phyloP scores from a whole-genome alignment of 2,329 filamentous ascomycete species.

The Incumbomyces lentus region DNA sequence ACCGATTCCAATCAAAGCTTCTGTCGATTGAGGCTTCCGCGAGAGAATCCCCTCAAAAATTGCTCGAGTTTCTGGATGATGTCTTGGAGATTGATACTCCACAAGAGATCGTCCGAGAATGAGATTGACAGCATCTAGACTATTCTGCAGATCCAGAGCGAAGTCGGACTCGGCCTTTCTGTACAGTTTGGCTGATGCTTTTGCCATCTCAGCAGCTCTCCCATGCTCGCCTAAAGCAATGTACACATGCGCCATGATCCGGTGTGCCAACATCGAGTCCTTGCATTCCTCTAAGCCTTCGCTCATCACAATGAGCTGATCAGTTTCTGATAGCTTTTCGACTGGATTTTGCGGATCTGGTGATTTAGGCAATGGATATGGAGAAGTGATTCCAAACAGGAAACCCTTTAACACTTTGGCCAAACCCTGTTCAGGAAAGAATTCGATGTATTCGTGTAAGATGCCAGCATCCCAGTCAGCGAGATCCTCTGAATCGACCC shows the following conservation, averaged over 20 bases:
- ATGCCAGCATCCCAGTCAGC: constrained; percentile 66
- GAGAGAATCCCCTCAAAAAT: constrained; percentile 74
- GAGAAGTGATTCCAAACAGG: constrained; percentile 71
- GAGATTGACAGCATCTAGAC: constrained; percentile 62
- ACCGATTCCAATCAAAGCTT: constrained; percentile 79
- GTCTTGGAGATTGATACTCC: constrained; percentile 76
- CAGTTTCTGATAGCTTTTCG: constrained; percentile 60
- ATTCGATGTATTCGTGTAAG: constrained; percentile 67
- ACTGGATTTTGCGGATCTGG: constrained; percentile 33
- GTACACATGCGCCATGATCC: constrained; percentile 75
- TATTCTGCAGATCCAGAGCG: constrained; percentile 59
- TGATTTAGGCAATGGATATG: constrained; percentile 48
- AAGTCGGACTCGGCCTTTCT: constrained; percentile 38
- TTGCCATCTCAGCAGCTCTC: constrained; percentile 63
- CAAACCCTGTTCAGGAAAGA: constrained; percentile 77
- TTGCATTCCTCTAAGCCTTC: constrained; percentile 55
- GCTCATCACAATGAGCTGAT: constrained; percentile 70
- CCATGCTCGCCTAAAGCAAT: constrained; percentile 77
- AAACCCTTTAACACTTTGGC: constrained; percentile 74
- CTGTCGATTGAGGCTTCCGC: constrained; percentile 64
- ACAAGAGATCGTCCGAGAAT: constrained; percentile 80
- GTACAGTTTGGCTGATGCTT: constrained; percentile 38
- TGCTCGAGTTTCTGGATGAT: constrained; percentile 78
- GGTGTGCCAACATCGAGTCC: constrained; percentile 69
- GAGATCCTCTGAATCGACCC: constrained; percentile 67